phyloP scores from a whole-genome alignment of 768 basidiomycete species.

The Tricholoma saponaceum region DNA sequence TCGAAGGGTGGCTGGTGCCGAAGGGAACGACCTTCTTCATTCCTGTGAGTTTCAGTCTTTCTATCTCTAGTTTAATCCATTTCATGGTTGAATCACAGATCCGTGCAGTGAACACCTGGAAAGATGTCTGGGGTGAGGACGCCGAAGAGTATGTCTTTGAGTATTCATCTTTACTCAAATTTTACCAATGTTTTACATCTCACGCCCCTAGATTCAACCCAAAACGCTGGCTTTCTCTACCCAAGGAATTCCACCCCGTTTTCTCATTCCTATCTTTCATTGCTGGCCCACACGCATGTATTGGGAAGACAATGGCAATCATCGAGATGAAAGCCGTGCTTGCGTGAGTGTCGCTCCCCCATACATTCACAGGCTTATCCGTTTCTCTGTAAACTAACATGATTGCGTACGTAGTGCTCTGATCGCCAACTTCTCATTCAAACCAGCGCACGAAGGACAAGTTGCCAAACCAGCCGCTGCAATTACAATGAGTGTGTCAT shows the following conservation, averaged over 20 bases:
- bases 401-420: slow-evolving; percentile 24
- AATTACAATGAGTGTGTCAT: slow-evolving; percentile 42
- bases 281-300: slow-evolving; percentile 37
- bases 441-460: slow-evolving; percentile 37
- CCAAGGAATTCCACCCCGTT: slow-evolving; percentile 27
- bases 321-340: slow-evolving; percentile 41
- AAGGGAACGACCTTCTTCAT: slow-evolving; percentile 41
- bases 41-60: slow-evolving; percentile 32
- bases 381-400: background rate
- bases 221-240: slow-evolving; percentile 40
- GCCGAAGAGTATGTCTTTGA: slow-evolving; percentile 35
- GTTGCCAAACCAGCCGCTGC: slow-evolving; percentile 37
- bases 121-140: slow-evolving; percentile 46
- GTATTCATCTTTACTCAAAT: background rate
- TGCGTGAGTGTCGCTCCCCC: slow-evolving; percentile 18
- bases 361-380: too few relatives aligned
- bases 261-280: slow-evolving; percentile 38
- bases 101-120: slow-evolving; percentile 46
- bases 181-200: background rate
- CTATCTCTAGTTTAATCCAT: slow-evolving; percentile 13
- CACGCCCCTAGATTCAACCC: slow-evolving; percentile 42
- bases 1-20: slow-evolving; percentile 41
- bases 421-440: slow-evolving; percentile 41
- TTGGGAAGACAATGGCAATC: slow-evolving; percentile 41
- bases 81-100: slow-evolving; percentile 26